Conservation (phyloP, 306 rosid genomes). For the Corylus americana region DNA sequence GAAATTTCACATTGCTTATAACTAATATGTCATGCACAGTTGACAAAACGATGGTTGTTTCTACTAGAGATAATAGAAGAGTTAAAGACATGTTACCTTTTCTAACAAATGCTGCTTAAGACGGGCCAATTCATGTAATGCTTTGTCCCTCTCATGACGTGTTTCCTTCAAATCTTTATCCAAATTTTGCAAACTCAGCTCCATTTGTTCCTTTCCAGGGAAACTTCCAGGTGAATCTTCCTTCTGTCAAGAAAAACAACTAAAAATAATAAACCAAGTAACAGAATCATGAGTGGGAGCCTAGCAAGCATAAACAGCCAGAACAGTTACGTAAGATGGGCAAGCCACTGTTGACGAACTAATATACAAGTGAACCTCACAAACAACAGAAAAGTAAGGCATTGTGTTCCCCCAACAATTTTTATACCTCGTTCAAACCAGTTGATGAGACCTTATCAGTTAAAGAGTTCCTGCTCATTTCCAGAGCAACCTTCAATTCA, state of each 20-base stretch:
- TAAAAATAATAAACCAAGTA: not conserved
- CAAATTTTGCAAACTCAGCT: slow-evolving; percentile 56
- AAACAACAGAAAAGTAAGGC: not conserved
- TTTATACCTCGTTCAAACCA: slow-evolving; percentile 49
- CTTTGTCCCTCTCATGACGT: slow-evolving; percentile 74
- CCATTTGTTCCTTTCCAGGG: slow-evolving; percentile 82
- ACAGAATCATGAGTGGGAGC: not conserved
- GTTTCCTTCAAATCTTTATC: slow-evolving; percentile 70
- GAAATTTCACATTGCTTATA: slow-evolving; percentile 1
- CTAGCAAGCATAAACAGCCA: not conserved
- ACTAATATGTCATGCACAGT: not conserved
- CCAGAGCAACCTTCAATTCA: slow-evolving; percentile 68
- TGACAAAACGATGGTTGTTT: not conserved
- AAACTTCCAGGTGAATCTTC: slow-evolving; percentile 54
- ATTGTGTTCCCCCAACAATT: not conserved
- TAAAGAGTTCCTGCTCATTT: slow-evolving; percentile 43
- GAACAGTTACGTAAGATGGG: too few species aligned
- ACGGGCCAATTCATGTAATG: slow-evolving; percentile 71
- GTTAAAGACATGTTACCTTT: slow-evolving; percentile 56
- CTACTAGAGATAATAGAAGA: not conserved
- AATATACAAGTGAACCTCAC: not conserved
- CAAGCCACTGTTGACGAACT: too few species aligned
- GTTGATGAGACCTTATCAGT: slow-evolving; percentile 34
- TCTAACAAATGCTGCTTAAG: slow-evolving; percentile 97
- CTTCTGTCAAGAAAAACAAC: slow-evolving; percentile 38